Base-by-base conservation (phyloP, 1,284 basidiomycete genomes). In the Fistulina hepatica region DNA sequence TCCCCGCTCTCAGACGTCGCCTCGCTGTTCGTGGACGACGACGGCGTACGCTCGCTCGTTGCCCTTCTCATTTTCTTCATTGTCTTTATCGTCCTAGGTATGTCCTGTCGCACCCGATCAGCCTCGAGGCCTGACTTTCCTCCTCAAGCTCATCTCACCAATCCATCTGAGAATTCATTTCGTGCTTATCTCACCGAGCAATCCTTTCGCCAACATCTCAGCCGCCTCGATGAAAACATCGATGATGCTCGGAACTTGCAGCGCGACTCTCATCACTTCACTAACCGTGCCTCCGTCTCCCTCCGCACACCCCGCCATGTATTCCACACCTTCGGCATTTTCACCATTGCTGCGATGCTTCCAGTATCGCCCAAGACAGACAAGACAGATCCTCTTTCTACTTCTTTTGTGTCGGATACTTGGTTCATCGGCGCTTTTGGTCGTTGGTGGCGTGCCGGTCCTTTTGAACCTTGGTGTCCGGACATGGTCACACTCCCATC, bases 131-230 rank as follows among this genome's bases (percentile, higher is more conserved):
- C 26, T 49, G 34, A 5, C 44, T 43, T 46, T 46, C 45, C 34
- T 46, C 44, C 44, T 41, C 28, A 48, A 94, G 93, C 92, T 33
- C 92, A 92, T 65, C 74, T 91, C 57, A 89, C 90, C 27, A 95
- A 94, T 57, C 93, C 93, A 12, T 79, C 81, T 40, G 91, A 97
- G 61, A 76, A 78, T 32, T 91, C 89, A 3, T 97, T 97, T 62
- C 77, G 90, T 40, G 73, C 89, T 11, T 93, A 91, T 63, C 81
- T 97, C 51, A 97, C 92, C 22, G 91, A 95, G 56, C 82, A 90
- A 54, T 91, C 91, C 25, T 95, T 97, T 56, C 84, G 91, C 37
- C 82, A 89, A 43, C 91, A 97, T 56, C 73, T 97, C 41, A 88
- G 80, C 45, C 81, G 83, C 43, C 76, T 97, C 52, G 82, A 91